Percentiles rank a stretch among this genome's conserved stretches.
These are phyloP conservation scores for Aristolochia contorta DNA, from an alignment of 164 flowering plant genomes.

Conservation along the genomic window DNA sequence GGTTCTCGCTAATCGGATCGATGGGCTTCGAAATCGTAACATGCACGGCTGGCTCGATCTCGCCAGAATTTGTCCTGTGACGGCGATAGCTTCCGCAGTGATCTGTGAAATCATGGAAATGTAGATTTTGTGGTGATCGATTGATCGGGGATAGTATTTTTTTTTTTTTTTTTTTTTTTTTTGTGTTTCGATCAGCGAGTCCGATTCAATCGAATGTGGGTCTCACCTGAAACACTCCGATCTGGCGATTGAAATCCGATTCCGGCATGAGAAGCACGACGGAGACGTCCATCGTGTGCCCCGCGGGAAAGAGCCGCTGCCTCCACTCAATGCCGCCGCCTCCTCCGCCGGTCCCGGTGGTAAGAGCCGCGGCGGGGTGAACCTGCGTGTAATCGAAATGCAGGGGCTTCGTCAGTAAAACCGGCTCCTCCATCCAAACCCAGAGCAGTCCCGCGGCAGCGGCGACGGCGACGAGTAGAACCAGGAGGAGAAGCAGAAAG, in stretches of 20 bases:
- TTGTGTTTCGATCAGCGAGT: not conserved
- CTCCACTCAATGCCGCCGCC: slow-evolving; percentile 7
- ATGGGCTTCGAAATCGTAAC: slow-evolving; percentile 55
- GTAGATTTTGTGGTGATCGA: not conserved
- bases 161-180: too few relatives aligned
- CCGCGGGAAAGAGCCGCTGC: slow-evolving; percentile 39
- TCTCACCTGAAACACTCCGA: slow-evolving; percentile 77
- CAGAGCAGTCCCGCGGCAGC: slow-evolving; percentile 50
- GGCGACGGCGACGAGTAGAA: slow-evolving; percentile 31
- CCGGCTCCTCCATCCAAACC: slow-evolving; percentile 60
- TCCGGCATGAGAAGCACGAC: slow-evolving; percentile 67
- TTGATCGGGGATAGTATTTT: too few relatives aligned
- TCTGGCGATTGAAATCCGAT: slow-evolving; percentile 50
- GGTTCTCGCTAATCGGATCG: slow-evolving; percentile 42
- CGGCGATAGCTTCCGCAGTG: slow-evolving; percentile 50
- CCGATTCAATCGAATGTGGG: not conserved
- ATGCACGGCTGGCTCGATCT: slow-evolving; percentile 71
- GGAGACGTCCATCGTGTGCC: slow-evolving; percentile 53
- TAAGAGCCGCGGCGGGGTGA: slow-evolving; percentile 44
- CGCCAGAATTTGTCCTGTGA: slow-evolving; percentile 34
- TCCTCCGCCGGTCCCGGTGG: too few relatives aligned
- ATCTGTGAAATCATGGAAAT: slow-evolving; percentile 26
- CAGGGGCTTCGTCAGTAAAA: slow-evolving; percentile 31
- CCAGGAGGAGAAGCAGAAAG: slow-evolving; percentile 25
- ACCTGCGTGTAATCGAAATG: slow-evolving; percentile 54